Conservation (phyloP, 257 asterid genomes). For the Salvia miltiorrhiza region DNA sequence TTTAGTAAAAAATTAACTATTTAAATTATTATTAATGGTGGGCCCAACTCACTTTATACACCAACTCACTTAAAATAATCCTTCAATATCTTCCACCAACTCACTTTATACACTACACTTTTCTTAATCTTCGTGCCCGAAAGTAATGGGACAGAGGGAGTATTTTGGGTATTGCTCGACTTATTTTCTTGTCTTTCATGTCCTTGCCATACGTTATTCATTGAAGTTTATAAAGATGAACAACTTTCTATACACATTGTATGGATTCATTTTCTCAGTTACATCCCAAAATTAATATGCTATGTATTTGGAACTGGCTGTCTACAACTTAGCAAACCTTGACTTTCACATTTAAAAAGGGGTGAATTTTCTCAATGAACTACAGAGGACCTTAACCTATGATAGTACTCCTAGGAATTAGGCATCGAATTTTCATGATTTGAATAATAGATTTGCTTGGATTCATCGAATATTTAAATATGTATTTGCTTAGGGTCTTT, state of each 20-base stretch:
- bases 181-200: constrained; percentile 12
- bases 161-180: constrained; percentile 8
- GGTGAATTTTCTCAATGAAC: not conserved
- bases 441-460: too few relatives aligned
- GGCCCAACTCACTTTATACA: too few relatives aligned
- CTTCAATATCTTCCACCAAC: too few relatives aligned
- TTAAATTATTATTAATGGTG: too few relatives aligned
- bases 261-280: not conserved
- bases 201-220: not conserved
- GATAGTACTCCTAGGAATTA: not conserved
- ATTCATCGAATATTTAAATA: too few relatives aligned
- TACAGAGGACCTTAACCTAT: not conserved
- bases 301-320: not conserved
- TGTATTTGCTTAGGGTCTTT: too few relatives aligned
- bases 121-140: too few relatives aligned
- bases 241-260: not conserved
- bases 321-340: not conserved
- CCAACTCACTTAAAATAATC: too few relatives aligned
- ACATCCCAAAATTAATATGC: not conserved
- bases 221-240: not conserved
- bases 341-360: not conserved
- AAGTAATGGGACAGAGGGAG: too few relatives aligned
- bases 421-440: not conserved
- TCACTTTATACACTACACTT: too few relatives aligned
- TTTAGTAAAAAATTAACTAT: too few relatives aligned